Base-by-base conservation (phyloP, 257 asterid genomes). In the Solanum dulcamara region DNA sequence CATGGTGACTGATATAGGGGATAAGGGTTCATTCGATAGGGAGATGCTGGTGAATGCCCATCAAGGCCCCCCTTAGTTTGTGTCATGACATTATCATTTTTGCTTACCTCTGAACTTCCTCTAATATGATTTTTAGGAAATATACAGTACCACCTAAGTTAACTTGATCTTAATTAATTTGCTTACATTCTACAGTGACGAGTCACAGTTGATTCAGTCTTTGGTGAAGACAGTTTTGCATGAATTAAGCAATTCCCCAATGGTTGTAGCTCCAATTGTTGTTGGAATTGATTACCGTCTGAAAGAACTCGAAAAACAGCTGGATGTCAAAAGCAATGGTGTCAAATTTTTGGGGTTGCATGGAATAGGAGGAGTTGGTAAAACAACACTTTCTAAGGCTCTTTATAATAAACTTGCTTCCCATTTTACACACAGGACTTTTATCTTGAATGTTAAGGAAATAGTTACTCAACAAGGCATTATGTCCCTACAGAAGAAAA, bases 351-450 rank as follows among this genome's bases (percentile, higher is more conserved):
- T 88, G 81, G 89, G 87, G 81, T 81, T 88, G 40, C 66, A 86
- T 40, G 91, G 91, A 50, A 84, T 86, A 79, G 90, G 89, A 42
- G 91, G 91, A 77, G 84, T 89, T 46, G 91, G 91, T 30, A 88
- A 88, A 89, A 88, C 89, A 10, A 88, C 91, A 17, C 84, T 86
- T 55, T 77, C 86, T 68, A 86, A 84, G 85, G 89, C 89, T 84
- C 86, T 88, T 67, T 88, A 81, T 64, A 88, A 88, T 77, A 88
- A 84, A 86, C 88, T 88, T 48, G 85, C 88, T 33, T 33, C 24
- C n/a, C 70, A 86, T 46, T 88, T 86, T 22, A 55, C 83, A 83
- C 51, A 30, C 48, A 85, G 91, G 79, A 20, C 85, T 72, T 88
- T 88, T 80, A 72, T 88, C 70, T 85, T 67, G 80, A 81, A 82